Evolutionary conservation across 768 basidiomycete species (phyloP).

Genomic region (Coprinopsis strossmayeri): DNA sequence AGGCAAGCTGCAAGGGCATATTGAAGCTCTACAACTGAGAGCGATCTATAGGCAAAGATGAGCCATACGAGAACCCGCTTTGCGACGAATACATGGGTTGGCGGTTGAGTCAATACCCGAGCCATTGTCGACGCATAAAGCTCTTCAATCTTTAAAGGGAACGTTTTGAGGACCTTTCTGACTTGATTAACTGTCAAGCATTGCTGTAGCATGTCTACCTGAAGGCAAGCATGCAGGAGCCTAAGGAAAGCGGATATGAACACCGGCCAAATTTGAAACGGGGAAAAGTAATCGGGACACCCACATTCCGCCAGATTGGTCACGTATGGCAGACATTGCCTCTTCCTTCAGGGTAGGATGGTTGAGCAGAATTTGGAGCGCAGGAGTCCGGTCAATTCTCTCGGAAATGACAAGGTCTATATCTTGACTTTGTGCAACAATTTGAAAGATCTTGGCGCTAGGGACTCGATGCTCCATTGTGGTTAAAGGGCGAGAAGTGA

Average conservation of each 20-base stretch:
- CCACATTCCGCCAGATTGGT: not conserved
- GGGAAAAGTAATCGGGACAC: not conserved
- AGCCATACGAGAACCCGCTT: slow-evolving; percentile 1
- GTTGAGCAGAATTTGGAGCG: not conserved
- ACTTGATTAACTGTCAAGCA: not conserved
- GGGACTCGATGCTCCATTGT: not conserved
- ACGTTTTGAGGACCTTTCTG: not conserved
- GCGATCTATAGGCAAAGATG: not conserved
- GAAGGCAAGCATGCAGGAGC: slow-evolving; percentile 4
- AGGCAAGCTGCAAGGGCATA: not conserved
- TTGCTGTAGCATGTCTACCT: not conserved
- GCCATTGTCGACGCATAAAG: not conserved
- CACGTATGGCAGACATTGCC: not conserved
- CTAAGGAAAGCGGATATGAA: not conserved
- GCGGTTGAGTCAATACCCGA: not conserved
- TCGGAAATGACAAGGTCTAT: not conserved
- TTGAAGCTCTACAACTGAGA: not conserved
- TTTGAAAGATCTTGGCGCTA: not conserved
- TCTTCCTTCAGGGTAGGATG: not conserved
- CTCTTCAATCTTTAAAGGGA: not conserved
- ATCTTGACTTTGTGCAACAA: not conserved
- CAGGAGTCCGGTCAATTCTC: not conserved
- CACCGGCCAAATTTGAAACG: not conserved
- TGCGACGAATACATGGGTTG: not conserved
- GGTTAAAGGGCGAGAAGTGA: not conserved